Percentiles rank a stretch among this genome's conserved stretches.
Evolutionary conservation across 2,329 filamentous ascomycete species (phyloP).

Genomic region (Hypoxylon sp.): DNA sequence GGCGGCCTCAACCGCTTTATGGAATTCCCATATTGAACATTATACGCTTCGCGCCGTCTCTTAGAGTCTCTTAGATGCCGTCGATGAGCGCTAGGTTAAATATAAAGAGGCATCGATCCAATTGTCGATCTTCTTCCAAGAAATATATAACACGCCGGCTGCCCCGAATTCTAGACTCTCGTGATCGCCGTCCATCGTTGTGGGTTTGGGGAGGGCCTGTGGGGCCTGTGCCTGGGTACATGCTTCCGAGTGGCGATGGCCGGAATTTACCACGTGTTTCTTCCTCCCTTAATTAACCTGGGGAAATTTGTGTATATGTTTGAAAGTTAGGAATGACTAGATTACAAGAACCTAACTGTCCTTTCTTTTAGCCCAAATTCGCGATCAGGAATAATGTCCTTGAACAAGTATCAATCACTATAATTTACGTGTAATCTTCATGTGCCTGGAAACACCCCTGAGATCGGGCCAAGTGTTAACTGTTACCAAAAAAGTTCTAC

Average conservation of each 20-base stretch:
- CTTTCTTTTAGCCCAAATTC: not conserved
- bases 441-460: too few species aligned
- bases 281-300: not conserved
- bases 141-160: not conserved
- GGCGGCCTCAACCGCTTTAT: not conserved
- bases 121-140: not conserved
- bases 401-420: too few species aligned
- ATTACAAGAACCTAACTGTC: not conserved
- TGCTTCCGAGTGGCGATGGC: not conserved
- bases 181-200: not conserved
- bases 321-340: not conserved
- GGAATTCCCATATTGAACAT: not conserved
- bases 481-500: too few species aligned
- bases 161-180: not conserved
- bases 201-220: not conserved
- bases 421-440: too few species aligned
- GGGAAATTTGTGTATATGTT: not conserved
- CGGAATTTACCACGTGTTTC: not conserved
- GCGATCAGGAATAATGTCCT: not conserved
- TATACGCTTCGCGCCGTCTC: not conserved
- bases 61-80: not conserved
- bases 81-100: not conserved
- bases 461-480: too few species aligned
- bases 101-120: not conserved
- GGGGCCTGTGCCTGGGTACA: not conserved